phyloP scores from a whole-genome alignment of 768 basidiomycete species.

The Russula dissimulans region DNA sequence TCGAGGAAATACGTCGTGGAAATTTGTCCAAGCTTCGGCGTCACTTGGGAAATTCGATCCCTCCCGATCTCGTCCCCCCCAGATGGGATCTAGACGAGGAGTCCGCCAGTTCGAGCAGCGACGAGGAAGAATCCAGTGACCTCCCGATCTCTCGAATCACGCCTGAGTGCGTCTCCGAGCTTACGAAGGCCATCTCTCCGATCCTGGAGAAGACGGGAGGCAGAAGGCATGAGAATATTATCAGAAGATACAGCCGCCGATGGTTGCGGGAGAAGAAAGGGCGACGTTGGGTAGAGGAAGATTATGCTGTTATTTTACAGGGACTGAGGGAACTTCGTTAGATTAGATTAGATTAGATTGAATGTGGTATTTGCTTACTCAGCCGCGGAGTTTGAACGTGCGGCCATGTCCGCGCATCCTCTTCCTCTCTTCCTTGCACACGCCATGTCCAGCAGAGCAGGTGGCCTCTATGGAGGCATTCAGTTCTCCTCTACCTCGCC shows the following conservation, averaged over 20 bases:
- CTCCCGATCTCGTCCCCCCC: constrained; percentile 21
- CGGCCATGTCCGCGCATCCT: neutral
- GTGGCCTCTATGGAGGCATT: constrained; percentile 80
- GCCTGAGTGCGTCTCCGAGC: neutral
- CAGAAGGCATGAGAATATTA: neutral
- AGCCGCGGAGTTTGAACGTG: neutral
- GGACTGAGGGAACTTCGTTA: constrained; percentile 25
- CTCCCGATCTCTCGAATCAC: neutral
- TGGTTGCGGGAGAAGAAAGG: constrained; percentile 36
- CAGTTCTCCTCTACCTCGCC: constrained; percentile 68
- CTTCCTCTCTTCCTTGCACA: too few species aligned
- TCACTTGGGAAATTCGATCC: constrained; percentile 28
- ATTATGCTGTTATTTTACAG: constrained; percentile 29
- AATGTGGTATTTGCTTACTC: too few species aligned
- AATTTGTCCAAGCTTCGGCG: constrained; percentile 26
- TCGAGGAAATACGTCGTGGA: neutral
- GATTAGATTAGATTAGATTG: neutral
- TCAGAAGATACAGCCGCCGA: constrained; percentile 25
- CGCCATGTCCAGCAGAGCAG: constrained; percentile 68
- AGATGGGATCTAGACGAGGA: constrained; percentile 12
- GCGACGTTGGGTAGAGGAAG: constrained; percentile 29
- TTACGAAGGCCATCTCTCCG: neutral
- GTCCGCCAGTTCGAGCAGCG: neutral
- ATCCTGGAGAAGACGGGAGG: neutral
- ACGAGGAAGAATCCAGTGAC: neutral